Evolutionary conservation across 2,329 filamentous ascomycete genomes (phyloP).

Genomic region (Eutypa lata): DNA sequence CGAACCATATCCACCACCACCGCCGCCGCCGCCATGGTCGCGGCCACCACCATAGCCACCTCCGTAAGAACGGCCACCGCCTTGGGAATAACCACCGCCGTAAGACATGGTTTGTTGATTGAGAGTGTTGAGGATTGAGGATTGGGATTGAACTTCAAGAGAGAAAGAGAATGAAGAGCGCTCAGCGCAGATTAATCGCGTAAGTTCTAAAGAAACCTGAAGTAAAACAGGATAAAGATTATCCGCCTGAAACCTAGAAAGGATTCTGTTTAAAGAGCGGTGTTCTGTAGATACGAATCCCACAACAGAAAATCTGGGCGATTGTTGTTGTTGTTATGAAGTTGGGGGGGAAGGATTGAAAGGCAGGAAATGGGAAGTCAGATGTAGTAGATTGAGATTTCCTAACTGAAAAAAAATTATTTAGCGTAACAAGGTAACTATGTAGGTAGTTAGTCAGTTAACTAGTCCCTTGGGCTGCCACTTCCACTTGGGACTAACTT

Average conservation of each 20-base stretch:
- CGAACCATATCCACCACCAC: slow-evolving; percentile 29
- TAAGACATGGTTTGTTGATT: slow-evolving; percentile 62
- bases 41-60: slow-evolving; percentile 40
- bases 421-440: background rate
- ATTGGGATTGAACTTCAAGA: too few relatives aligned
- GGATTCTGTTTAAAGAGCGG: background rate
- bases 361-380: slow-evolving; percentile 4
- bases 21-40: slow-evolving; percentile 20
- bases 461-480: background rate
- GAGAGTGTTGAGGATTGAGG: slow-evolving; percentile 11
- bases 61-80: too few relatives aligned
- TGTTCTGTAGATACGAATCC: background rate
- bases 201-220: background rate
- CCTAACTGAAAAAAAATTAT: background rate
- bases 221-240: slow-evolving; percentile 7
- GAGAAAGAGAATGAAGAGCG: slow-evolving; percentile 12
- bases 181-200: slow-evolving; percentile 17
- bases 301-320: background rate
- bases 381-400: slow-evolving; percentile 7
- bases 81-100: slow-evolving; percentile 52
- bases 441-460: too few relatives aligned
- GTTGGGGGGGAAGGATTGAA: slow-evolving; percentile 10
- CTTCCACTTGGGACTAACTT: background rate
- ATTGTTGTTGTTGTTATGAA: background rate
- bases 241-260: background rate